Percentiles rank a stretch among this genome's conserved stretches.
phyloP scores from a whole-genome alignment of 2,329 filamentous ascomycete genomes.

The Xylariales sp. region DNA sequence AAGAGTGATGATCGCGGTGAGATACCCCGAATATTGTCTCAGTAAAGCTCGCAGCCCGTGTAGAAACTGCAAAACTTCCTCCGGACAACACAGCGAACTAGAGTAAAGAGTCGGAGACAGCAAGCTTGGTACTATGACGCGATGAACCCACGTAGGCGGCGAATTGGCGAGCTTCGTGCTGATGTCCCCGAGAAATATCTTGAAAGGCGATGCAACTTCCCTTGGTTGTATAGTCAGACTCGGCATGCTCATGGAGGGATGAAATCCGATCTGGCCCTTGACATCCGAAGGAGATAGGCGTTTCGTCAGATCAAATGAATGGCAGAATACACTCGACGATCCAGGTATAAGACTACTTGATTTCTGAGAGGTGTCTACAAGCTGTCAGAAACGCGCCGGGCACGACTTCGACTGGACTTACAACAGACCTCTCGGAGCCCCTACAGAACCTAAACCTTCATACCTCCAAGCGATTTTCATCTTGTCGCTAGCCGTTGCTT shows the following conservation, averaged over 20 bases:
- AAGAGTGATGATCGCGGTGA: conserved; percentile 71
- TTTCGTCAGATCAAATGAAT: conserved; percentile 68
- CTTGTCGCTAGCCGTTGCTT: conserved; percentile 53
- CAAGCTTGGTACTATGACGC: conserved; percentile 78
- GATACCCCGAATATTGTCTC: conserved; percentile 56
- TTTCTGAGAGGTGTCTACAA: conserved; percentile 17
- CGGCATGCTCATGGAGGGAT: conserved; percentile 31
- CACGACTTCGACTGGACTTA: not conserved
- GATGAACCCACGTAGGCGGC: conserved; percentile 62
- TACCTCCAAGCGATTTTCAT: conserved; percentile 99
- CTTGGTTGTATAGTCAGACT: conserved; percentile 14
- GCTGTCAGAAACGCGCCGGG: conserved; percentile 11
- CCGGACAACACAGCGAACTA: conserved; percentile 62
- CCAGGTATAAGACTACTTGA: conserved; percentile 13
- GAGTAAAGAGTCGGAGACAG: conserved; percentile 84
- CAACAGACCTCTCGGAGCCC: conserved; percentile 59
- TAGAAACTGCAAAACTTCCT: conserved; percentile 73
- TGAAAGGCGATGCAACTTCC: conserved; percentile 49
- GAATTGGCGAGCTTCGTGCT: conserved; percentile 51
- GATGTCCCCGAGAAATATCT: conserved; percentile 57
- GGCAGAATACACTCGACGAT: conserved; percentile 52
- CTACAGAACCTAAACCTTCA: conserved; percentile 72
- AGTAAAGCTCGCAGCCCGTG: conserved; percentile 73
- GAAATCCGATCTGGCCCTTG: conserved; percentile 48
- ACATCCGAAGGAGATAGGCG: conserved; percentile 47